Conservation (phyloP, 305 asterid species). For the Fraxinus latifolia region DNA sequence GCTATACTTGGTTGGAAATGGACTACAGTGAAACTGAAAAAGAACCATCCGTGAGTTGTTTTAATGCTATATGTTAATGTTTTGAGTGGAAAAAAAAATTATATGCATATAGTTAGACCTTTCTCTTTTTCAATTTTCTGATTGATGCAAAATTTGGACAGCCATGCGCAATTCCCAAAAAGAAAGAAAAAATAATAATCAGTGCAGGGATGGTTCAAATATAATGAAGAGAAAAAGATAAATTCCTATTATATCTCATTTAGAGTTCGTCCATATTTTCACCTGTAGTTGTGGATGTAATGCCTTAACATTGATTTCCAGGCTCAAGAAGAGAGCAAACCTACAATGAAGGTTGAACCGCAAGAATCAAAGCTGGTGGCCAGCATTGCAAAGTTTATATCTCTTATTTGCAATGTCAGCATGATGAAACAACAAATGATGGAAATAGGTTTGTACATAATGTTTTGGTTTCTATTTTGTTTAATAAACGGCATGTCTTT, state of each 20-base stretch:
- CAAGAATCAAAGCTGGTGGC: conserved; percentile 73
- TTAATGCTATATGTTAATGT: conserved; percentile 18
- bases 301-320: conserved; percentile 28
- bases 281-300: conserved; percentile 20
- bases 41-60: conserved; percentile 54
- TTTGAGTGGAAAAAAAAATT: conserved; percentile 6
- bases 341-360: conserved; percentile 38
- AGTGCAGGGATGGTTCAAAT: background rate
- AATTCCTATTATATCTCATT: conserved; percentile 3
- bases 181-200: background rate
- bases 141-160: background rate
- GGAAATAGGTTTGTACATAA: conserved; percentile 66
- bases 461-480: background rate
- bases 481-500: background rate
- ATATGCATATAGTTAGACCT: conserved; percentile 9
- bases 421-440: conserved; percentile 98
- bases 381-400: conserved; percentile 75
- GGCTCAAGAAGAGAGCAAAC: conserved; percentile 40
- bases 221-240: conserved; percentile 3
- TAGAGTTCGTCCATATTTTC: conserved; percentile 7
- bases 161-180: background rate
- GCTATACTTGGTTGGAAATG: conserved; percentile 91
- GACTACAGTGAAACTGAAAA: conserved; percentile 64
- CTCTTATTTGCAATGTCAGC: conserved; percentile 79
- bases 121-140: background rate